Evolutionary conservation across 202 grass and related monocot species (phyloP).

Genomic region (Setaria italica): DNA sequence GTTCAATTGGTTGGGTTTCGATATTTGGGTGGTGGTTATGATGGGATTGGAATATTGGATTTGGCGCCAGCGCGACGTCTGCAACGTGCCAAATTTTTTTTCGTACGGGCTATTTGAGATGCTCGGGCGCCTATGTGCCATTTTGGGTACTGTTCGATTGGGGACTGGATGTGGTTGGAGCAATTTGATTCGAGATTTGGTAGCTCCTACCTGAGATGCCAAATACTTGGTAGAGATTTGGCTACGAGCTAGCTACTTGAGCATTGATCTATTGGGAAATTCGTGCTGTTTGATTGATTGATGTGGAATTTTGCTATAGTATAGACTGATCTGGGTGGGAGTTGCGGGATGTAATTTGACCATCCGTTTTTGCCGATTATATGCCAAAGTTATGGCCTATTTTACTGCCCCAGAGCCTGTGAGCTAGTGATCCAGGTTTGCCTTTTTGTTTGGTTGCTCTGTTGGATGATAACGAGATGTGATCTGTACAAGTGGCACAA

Average conservation of each 20-base stretch:
- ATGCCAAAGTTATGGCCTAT: neutral
- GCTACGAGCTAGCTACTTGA: conserved; percentile 2
- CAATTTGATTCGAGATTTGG: conserved; percentile 28
- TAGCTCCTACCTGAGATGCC: neutral
- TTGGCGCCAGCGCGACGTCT: conserved; percentile 26
- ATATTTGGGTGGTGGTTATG: conserved; percentile 2
- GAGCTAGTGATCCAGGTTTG: neutral
- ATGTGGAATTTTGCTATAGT: conserved; percentile 15
- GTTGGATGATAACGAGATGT: neutral
- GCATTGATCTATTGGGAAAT: neutral
- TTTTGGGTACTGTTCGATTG: conserved; percentile 42
- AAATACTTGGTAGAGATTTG: neutral
- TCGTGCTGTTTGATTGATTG: neutral
- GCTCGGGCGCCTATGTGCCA: neutral
- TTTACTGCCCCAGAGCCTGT: neutral
- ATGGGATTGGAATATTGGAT: conserved; percentile 5
- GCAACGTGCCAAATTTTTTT: conserved; percentile 6
- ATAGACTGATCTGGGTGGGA: conserved; percentile 4
- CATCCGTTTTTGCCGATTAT: neutral
- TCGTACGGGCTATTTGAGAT: neutral
- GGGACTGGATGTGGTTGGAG: neutral
- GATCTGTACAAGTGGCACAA: neutral
- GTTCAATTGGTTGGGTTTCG: neutral
- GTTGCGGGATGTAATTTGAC: neutral
- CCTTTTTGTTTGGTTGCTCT: neutral